Evolutionary conservation across 257 asterid genomes (phyloP).

Genomic region (Agastache rugosa): DNA sequence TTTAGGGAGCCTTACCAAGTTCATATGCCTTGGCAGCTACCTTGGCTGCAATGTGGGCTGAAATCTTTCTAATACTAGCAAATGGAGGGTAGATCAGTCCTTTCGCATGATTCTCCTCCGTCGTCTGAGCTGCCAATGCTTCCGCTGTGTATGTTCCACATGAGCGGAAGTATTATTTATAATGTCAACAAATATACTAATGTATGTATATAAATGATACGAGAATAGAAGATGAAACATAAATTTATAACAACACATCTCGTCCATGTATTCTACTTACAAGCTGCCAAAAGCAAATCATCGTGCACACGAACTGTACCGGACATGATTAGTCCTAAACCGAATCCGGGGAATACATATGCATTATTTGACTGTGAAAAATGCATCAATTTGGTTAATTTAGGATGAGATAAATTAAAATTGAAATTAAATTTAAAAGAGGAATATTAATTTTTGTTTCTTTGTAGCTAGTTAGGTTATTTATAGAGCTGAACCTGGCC

Average conservation of each 20-base stretch:
- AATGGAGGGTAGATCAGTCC: conserved; percentile 94
- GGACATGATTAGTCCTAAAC: conserved; percentile 90
- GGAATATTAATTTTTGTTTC: not conserved
- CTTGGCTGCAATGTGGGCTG: conserved; percentile 85
- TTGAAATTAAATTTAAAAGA: not conserved
- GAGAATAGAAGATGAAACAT: conserved; percentile 2
- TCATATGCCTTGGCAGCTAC: conserved; percentile 97
- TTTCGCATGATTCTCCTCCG: conserved; percentile 69
- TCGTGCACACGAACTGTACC: conserved; percentile 94
- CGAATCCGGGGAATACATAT: conserved; percentile 95
- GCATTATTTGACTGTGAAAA: conserved; percentile 84
- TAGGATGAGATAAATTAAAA: not conserved
- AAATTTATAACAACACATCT: not conserved
- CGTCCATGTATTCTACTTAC: conserved; percentile 50
- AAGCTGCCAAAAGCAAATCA: conserved; percentile 84
- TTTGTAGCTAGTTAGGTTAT: conserved; percentile 9
- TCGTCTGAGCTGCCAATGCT: conserved; percentile 76
- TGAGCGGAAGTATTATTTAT: not conserved
- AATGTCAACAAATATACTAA: not conserved
- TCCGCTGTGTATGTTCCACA: conserved; percentile 59
- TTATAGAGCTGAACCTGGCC: conserved; percentile 72
- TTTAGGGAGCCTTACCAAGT: conserved; percentile 61
- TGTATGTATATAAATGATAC: not conserved
- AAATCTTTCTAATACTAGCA: conserved; percentile 75
- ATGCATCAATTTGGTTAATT: conserved; percentile 2